These are phyloP conservation scores for Rhododendron vialii DNA, from an alignment of 148 eudicot genomes.

Conservation along the genomic window DNA sequence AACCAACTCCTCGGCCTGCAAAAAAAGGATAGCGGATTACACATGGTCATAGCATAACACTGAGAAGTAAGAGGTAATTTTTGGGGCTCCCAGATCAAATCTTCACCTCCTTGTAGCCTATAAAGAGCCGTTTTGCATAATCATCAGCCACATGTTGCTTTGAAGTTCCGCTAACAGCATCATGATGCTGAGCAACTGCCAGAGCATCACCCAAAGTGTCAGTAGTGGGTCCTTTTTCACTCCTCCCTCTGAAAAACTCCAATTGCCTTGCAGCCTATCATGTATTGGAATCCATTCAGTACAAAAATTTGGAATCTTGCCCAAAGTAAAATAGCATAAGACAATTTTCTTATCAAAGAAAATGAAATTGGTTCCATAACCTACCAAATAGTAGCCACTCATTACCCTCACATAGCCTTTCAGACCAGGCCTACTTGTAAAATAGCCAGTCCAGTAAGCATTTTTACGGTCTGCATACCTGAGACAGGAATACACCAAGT, in stretches of 20 bases:
- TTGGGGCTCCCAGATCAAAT: neutral
- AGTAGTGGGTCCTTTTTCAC: slow-evolving; percentile 53
- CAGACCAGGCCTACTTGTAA: slow-evolving; percentile 83
- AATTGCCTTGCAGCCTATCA: slow-evolving; percentile 91
- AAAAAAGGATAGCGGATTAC: slow-evolving; percentile 2
- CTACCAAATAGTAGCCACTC: slow-evolving; percentile 94
- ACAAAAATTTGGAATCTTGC: neutral
- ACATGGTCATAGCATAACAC: neutral
- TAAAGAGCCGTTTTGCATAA: slow-evolving; percentile 86
- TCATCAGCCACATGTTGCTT: slow-evolving; percentile 97
- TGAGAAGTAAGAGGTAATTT: neutral
- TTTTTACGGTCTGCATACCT: slow-evolving; percentile 86
- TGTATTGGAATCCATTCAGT: neutral
- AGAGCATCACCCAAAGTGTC: slow-evolving; percentile 81
- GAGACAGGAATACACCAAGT: slow-evolving; percentile 14
- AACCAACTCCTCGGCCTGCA: slow-evolving; percentile 78
- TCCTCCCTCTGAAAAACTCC: slow-evolving; percentile 75
- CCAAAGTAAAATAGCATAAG: neutral
- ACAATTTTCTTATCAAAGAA: neutral
- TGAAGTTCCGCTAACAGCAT: slow-evolving; percentile 86
- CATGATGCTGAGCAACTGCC: slow-evolving; percentile 96
- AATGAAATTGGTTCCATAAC: slow-evolving; percentile 7
- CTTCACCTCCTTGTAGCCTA: slow-evolving; percentile 76
- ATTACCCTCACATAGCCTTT: slow-evolving; percentile 83
- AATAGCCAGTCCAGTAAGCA: slow-evolving; percentile 97